Base-by-base conservation (phyloP, 1,284 basidiomycete species). In the Apiotrichum siamense region DNA sequence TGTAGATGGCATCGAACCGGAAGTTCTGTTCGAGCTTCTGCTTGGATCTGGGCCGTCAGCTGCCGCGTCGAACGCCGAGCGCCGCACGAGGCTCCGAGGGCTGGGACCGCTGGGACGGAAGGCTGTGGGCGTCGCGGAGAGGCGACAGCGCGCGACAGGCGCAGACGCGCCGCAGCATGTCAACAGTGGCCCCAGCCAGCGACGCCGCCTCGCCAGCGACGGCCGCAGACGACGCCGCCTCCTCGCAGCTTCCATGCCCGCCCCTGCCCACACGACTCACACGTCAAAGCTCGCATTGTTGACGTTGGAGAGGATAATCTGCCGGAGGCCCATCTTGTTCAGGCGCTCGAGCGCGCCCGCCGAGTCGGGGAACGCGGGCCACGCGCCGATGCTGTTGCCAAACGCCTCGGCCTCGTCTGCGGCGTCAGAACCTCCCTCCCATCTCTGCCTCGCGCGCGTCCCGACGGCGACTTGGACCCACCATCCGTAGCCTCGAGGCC, bases 311-410 rank as follows among this genome's bases (percentile, higher is more conserved):
- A 66, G 52, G 24, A 69, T 59, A 36, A 64, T 39, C 31, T 66
- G 52, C 46, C 61, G 63, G 27, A 67, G 41, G 4, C 63, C 64
- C 36, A 58, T 15, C 20, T 54, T 49, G 25, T 60, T 47, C 4
- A 69, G 58, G 20, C 44, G 54, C n/a, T 42, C 50, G 3, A 69
- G 56, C 5, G 64, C 58, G 17, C 52, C 52, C 4, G 58, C 50
- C 9, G 63, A 62, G 47, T 69, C 67, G 10, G 59, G 54, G 51
- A 67, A 69, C 10, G 62, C 60, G n/a, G 65, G 65, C 67, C 67
- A 69, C 4, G 45, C 44, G 17, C 57, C 58, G 6, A 66, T 58
- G 15, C 53, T 58, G 15, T 53, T 27, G 7, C 59, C 67, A 45
- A 63, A 69, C 3, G 56, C 57, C 20, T 49, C 21, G 6, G 64